phyloP scores from a whole-genome alignment of 306 rosid species.

The Hippophae gyantsensis region DNA sequence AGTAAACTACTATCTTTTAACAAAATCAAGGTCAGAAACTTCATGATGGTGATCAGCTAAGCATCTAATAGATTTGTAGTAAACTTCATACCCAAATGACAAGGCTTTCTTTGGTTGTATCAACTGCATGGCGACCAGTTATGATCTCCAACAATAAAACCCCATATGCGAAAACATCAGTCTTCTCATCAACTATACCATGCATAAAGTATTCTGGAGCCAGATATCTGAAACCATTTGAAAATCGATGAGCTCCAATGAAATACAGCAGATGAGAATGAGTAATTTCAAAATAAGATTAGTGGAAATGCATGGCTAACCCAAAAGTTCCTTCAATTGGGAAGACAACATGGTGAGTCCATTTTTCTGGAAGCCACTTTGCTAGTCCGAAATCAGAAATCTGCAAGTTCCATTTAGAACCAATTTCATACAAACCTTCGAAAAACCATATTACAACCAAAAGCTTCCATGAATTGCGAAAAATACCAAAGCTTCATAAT shows the following conservation, averaged over 20 bases:
- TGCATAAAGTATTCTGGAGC: conserved; percentile 98
- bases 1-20: background rate
- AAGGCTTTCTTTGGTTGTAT: conserved; percentile 73
- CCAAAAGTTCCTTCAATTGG: conserved; percentile 99
- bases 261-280: background rate
- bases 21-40: too few species aligned
- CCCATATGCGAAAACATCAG: conserved; percentile 87
- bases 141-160: conserved; percentile 81
- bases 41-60: too few species aligned
- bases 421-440: background rate
- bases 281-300: background rate
- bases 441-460: background rate
- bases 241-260: background rate
- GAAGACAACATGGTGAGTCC: conserved; percentile 87
- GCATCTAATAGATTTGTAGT: too few species aligned
- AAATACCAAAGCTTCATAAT: conserved; percentile 71
- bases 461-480: background rate
- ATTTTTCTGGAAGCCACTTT: conserved; percentile 90
- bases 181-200: conserved; percentile 85
- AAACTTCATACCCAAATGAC: conserved; percentile 64
- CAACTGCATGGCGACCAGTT: conserved; percentile 94
- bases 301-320: conserved; percentile 34
- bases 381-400: conserved; percentile 96
- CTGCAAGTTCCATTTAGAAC: conserved; percentile 24
- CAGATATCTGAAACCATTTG: conserved; percentile 52